A percentile compares a stretch with the other conserved stretches of the same genome.
phyloP scores from a whole-genome alignment of 169 alveolate genomes.

The Plasmodium vivax region DNA sequence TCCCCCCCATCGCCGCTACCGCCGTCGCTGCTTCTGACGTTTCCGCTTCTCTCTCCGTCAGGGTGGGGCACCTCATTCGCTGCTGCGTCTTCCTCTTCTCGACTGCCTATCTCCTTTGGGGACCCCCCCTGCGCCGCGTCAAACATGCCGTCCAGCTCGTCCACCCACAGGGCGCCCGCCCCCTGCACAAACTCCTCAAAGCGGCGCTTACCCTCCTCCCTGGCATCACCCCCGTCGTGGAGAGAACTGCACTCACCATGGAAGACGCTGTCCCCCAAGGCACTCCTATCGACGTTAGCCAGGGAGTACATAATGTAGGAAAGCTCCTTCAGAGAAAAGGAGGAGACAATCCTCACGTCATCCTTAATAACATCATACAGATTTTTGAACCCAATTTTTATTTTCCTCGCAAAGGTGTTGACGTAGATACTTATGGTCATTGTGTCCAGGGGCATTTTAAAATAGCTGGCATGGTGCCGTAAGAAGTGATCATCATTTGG shows the following conservation, averaged over 20 bases:
- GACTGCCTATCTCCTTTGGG: neutral
- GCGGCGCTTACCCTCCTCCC: neutral
- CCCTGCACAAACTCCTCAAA: neutral
- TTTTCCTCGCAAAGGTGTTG: conserved; percentile 39
- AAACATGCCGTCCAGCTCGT: neutral
- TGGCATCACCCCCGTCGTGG: neutral
- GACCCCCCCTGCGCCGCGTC: neutral
- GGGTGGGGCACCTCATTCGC: neutral
- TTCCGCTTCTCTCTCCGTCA: no score
- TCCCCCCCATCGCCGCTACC: neutral
- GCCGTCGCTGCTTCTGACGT: neutral
- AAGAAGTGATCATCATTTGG: neutral
- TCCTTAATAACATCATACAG: conserved; percentile 38
- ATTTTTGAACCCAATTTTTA: conserved; percentile 40
- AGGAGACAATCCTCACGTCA: neutral
- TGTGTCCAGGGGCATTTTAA: conserved; percentile 18
- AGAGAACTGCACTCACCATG: neutral
- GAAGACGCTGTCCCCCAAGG: conserved; percentile 9
- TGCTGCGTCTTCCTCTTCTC: neutral
- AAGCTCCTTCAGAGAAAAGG: conserved; percentile 40
- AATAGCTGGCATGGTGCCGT: neutral
- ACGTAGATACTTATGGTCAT: conserved; percentile 62
- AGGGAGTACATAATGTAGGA: conserved; percentile 41
- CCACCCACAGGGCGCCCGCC: neutral
- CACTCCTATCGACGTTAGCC: conserved; percentile 2